These are phyloP conservation scores for Shiraia bambusicola DNA, from an alignment of 2,329 filamentous ascomycete genomes.

Conservation along the genomic window DNA sequence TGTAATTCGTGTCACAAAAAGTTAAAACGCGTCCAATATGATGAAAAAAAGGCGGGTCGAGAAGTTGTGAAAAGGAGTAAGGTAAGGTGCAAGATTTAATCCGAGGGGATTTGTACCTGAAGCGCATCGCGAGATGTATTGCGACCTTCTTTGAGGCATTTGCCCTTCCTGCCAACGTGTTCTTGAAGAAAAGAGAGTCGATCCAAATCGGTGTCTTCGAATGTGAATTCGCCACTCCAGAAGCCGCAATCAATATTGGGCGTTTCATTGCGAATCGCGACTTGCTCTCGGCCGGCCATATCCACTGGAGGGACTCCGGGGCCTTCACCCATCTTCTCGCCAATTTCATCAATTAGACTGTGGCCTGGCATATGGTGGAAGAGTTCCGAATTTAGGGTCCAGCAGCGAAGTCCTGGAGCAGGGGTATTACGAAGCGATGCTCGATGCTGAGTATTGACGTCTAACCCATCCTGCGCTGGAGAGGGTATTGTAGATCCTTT, in stretches of 20 bases:
- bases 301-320: constrained; percentile 40
- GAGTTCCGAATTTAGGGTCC: constrained; percentile 48
- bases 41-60: background rate
- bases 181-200: constrained; percentile 40
- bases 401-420: constrained; percentile 44
- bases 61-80: background rate
- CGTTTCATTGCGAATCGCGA: constrained; percentile 37
- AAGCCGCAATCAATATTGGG: constrained; percentile 45
- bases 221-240: constrained; percentile 42
- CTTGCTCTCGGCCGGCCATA: constrained; percentile 34
- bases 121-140: background rate
- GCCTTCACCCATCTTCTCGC: constrained; percentile 30
- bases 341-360: constrained; percentile 43
- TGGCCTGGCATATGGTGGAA: constrained; percentile 48
- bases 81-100: background rate
- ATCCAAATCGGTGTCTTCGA: constrained; percentile 32
- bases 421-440: constrained; percentile 32
- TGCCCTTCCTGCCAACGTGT: constrained; percentile 42
- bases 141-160: constrained; percentile 40
- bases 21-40: background rate
- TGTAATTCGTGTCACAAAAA: background rate
- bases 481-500: constrained; percentile 35
- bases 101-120: background rate
- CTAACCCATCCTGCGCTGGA: constrained; percentile 23
- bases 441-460: constrained; percentile 25